These are phyloP conservation scores for Starmerella floris DNA, from an alignment of 805 yeast species.

Conservation along the genomic window DNA sequence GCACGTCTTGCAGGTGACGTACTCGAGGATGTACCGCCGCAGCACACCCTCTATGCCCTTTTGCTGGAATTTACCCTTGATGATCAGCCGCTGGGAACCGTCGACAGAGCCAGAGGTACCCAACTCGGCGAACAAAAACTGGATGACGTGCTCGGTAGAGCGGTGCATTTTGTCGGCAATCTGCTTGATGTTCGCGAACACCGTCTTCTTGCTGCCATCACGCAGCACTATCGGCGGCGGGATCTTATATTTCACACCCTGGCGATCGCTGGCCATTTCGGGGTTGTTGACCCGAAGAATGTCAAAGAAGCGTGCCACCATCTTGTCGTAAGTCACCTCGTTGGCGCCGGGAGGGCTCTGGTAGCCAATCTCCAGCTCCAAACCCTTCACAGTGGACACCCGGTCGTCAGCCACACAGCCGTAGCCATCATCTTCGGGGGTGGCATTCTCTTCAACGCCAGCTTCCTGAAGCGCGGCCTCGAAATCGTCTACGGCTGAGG, in stretches of 20 bases:
- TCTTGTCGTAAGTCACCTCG: conserved; percentile 51
- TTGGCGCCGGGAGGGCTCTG: conserved; percentile 15
- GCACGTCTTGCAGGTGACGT: conserved; percentile 97
- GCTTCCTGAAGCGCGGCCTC: conserved; percentile 84
- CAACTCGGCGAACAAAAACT: conserved; percentile 91
- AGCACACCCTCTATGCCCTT: conserved; percentile 93
- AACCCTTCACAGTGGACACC: conserved; percentile 13
- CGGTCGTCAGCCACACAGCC: conserved; percentile 22
- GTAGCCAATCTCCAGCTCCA: conserved; percentile 16
- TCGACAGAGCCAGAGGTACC: conserved; percentile 99
- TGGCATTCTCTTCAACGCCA: conserved; percentile 46
- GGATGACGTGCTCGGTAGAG: conserved; percentile 92
- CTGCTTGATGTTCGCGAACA: conserved; percentile 90
- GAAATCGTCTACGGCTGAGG: conserved; percentile 57
- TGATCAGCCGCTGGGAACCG: conserved; percentile 91
- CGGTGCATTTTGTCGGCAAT: conserved; percentile 89
- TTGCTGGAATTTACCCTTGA: conserved; percentile 96
- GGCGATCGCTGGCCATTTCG: conserved; percentile 92
- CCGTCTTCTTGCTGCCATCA: conserved; percentile 93
- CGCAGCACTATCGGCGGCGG: conserved; percentile 96
- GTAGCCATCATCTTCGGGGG: conserved; percentile 6
- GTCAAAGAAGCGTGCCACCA: conserved; percentile 72
- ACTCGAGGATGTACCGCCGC: conserved; percentile 91
- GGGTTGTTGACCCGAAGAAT: conserved; percentile 89
- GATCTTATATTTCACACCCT: conserved; percentile 82